These are phyloP conservation scores for Melampsora larici-populina DNA, from an alignment of 1,284 basidiomycete species.

Conservation along the genomic window DNA sequence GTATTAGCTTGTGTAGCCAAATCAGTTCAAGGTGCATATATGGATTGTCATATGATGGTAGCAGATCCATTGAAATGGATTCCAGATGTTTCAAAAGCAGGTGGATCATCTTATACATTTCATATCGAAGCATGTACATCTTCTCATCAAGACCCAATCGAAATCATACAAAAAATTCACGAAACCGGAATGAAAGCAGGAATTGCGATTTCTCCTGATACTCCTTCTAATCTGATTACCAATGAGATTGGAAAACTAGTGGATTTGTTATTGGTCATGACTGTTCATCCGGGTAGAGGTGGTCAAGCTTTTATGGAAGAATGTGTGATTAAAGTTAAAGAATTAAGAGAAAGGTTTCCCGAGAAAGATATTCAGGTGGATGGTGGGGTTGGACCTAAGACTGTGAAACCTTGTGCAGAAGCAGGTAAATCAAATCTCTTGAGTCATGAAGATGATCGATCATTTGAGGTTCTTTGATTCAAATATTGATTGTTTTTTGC, in stretches of 20 bases:
- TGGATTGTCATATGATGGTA: conserved; percentile 99
- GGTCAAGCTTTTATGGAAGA: conserved; percentile 95
- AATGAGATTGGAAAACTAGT: conserved; percentile 72
- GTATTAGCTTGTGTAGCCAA: conserved; percentile 83
- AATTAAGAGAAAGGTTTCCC: conserved; percentile 85
- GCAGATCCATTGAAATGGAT: conserved; percentile 94
- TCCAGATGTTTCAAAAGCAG: conserved; percentile 88
- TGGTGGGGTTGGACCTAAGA: conserved; percentile 89
- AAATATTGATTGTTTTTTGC: neutral
- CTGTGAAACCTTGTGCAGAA: conserved; percentile 80
- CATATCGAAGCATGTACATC: conserved; percentile 73
- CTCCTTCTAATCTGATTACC: conserved; percentile 76
- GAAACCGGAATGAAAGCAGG: conserved; percentile 78
- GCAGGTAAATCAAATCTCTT: conserved; percentile 62
- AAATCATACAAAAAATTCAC: conserved; percentile 74
- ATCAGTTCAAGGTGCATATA: conserved; percentile 88
- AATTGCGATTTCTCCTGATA: conserved; percentile 89
- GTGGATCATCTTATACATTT: conserved; percentile 92
- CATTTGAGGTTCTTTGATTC: neutral
- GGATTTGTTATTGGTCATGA: conserved; percentile 97
- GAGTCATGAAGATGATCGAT: neutral
- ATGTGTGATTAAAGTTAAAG: conserved; percentile 74
- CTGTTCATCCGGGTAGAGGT: conserved; percentile 77
- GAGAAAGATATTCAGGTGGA: conserved; percentile 91
- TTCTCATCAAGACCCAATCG: conserved; percentile 55